Evolutionary conservation across 257 asterid genomes (phyloP), one percentile per base, ranked within the genome.

Genomic region (Plantago major): DNA sequence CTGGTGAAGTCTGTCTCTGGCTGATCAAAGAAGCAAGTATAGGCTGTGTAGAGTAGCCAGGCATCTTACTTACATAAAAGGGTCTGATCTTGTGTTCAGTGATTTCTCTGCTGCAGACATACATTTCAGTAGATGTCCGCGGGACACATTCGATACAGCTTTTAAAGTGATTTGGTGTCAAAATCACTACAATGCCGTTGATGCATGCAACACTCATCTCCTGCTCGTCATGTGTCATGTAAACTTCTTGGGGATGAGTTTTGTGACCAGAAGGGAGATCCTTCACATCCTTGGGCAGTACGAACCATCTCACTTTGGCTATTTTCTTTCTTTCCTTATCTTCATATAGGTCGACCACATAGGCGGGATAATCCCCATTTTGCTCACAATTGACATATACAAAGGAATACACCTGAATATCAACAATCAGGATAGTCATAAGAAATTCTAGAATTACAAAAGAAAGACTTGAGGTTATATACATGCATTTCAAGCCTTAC

Each of bases 341-440:
- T 68, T 77, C 86, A 1, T 71, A 80, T 4, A 74, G 9, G 53
- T 80, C 86, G 55, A 76, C 78, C 73, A 79, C 58, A 74, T 79
- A 79, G 26, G 69, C 84, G 11, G 76, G 26, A 22, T 69, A 58
- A 64, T 33, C 40, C 8, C 40, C 26, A 22, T 22, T 2, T 22
- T 22, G 1, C 2, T 22, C 26, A 22, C 40, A 5, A 5, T 4
- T 33, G 6, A 33, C 40, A 33, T 7, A 1, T 4, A 33, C 40
- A 4, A 33, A 33, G 26, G 55, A 50, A 50, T 50, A 9, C 15
- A 16, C 33, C 33, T 50, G 33, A 10, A 17, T 0, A 5, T 48
- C 18, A 26, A 48, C 54, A 48, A 22, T 22, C 2, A 2, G 52
- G 2, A n/a, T 48, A 4, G 3, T 6, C 3, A 48, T n/a, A 5